Conservation (phyloP, 2,329 filamentous ascomycete species). For the Diaporthe sp. region DNA sequence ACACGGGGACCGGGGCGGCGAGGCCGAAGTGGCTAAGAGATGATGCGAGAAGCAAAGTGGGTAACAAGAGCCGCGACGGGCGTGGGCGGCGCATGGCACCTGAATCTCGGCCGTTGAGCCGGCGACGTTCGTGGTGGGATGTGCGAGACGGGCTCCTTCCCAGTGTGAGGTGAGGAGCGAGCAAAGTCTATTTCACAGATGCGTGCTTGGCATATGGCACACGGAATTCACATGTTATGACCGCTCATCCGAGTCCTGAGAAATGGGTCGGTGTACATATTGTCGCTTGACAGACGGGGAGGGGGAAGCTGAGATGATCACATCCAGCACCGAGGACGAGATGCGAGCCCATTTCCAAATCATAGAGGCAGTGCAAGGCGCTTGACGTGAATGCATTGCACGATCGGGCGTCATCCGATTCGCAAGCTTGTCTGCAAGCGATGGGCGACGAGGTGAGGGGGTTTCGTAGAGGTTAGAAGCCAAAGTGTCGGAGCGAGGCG, state of each 20-base stretch:
- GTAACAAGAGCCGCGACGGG: constrained; percentile 3
- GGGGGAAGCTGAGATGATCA: background rate
- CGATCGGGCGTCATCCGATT: constrained; percentile 22
- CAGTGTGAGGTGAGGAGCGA: background rate
- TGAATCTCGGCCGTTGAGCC: background rate
- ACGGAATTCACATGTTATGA: background rate
- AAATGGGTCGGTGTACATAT: background rate
- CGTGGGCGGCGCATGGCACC: constrained; percentile 30
- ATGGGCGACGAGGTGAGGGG: background rate
- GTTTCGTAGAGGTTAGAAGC: constrained; percentile 36
- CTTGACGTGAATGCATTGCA: constrained; percentile 19
- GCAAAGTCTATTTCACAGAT: constrained; percentile 11
- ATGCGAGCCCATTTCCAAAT: background rate
- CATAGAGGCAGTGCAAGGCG: constrained; percentile 22
- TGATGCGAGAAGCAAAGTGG: background rate
- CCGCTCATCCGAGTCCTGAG: background rate
- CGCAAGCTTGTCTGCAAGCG: constrained; percentile 34
- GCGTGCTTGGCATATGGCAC: background rate
- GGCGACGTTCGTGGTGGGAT: background rate
- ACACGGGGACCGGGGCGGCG: background rate
- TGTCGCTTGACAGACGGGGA: background rate
- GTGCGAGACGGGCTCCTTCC: background rate
- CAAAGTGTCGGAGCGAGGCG: constrained; percentile 21
- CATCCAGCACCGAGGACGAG: background rate
- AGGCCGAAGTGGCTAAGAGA: background rate